phyloP scores from a whole-genome alignment of 1,284 basidiomycete genomes.

The Malassezia sympodialis region DNA sequence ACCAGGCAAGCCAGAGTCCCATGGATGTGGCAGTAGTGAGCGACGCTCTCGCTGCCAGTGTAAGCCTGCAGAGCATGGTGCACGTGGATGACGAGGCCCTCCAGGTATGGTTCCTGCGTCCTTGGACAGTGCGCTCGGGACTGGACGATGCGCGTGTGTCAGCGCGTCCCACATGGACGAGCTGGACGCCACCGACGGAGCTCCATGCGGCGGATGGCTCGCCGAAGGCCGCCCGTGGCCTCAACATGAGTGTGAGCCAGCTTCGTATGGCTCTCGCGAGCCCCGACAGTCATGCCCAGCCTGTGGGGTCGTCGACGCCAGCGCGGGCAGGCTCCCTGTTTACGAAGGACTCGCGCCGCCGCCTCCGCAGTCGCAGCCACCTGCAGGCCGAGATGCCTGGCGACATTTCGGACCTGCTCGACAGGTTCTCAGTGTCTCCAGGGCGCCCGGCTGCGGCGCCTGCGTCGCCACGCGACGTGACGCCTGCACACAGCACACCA shows the following conservation, averaged over 20 bases:
- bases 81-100: conserved; percentile 23
- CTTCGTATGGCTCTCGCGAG: conserved; percentile 7
- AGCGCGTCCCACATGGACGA: neutral
- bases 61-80: conserved; percentile 28
- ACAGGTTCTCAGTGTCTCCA: neutral
- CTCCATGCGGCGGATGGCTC: neutral
- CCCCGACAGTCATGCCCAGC: neutral
- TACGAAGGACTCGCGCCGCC: neutral
- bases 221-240: neutral
- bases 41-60: conserved; percentile 22
- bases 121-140: conserved; percentile 37
- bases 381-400: neutral
- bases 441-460: neutral
- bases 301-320: neutral
- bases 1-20: conserved; percentile 20
- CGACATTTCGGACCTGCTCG: conserved; percentile 1
- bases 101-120: conserved; percentile 33
- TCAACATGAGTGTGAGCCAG: conserved; percentile 12
- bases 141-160: conserved; percentile 26
- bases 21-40: conserved; percentile 20
- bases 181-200: neutral
- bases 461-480: too few relatives aligned
- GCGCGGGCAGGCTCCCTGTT: neutral
- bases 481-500: neutral
- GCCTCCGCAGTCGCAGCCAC: neutral